Conservation (phyloP, 805 yeast species). For the Metschnikowia sp. region DNA sequence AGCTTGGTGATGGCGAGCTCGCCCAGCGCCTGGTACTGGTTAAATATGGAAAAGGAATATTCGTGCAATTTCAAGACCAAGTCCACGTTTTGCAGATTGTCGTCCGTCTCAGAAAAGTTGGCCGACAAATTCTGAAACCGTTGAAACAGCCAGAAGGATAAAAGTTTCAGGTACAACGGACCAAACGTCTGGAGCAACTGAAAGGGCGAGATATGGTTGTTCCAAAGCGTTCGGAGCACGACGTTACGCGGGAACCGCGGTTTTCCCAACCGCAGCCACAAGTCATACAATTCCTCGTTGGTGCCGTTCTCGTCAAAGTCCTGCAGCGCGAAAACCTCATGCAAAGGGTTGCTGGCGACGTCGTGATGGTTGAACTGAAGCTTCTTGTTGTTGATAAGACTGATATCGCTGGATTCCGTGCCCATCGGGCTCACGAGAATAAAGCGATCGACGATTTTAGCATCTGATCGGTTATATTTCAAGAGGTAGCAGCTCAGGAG, state of each 20-base stretch:
- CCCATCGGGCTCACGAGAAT: slow-evolving; percentile 43
- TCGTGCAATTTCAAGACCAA: slow-evolving; percentile 36
- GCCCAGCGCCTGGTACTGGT: slow-evolving; percentile 43
- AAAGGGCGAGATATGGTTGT: slow-evolving; percentile 37
- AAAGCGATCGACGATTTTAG: slow-evolving; percentile 20
- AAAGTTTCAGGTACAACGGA: slow-evolving; percentile 37
- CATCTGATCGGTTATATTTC: slow-evolving; percentile 26
- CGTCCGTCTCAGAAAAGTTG: slow-evolving; percentile 8
- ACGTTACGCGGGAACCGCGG: slow-evolving; percentile 36
- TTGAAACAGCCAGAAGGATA: slow-evolving; percentile 41
- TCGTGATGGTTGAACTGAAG: slow-evolving; percentile 35
- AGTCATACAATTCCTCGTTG: slow-evolving; percentile 15
- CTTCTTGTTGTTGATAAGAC: slow-evolving; percentile 30
- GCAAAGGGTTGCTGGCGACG: slow-evolving; percentile 33
- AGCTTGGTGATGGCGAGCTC: slow-evolving; percentile 42
- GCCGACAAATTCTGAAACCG: slow-evolving; percentile 31
- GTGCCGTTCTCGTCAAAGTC: slow-evolving; percentile 16
- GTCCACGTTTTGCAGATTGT: slow-evolving; percentile 9
- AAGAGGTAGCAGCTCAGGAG: slow-evolving; percentile 37
- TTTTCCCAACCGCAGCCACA: slow-evolving; percentile 35
- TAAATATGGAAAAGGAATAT: slow-evolving; percentile 40
- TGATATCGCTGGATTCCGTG: slow-evolving; percentile 35
- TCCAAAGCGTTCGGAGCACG: slow-evolving; percentile 34
- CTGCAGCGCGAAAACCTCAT: slow-evolving; percentile 26
- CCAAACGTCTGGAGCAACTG: slow-evolving; percentile 37